These are phyloP conservation scores for Elsinoe batatas DNA, from an alignment of 2,329 filamentous ascomycete genomes.

Conservation along the genomic window DNA sequence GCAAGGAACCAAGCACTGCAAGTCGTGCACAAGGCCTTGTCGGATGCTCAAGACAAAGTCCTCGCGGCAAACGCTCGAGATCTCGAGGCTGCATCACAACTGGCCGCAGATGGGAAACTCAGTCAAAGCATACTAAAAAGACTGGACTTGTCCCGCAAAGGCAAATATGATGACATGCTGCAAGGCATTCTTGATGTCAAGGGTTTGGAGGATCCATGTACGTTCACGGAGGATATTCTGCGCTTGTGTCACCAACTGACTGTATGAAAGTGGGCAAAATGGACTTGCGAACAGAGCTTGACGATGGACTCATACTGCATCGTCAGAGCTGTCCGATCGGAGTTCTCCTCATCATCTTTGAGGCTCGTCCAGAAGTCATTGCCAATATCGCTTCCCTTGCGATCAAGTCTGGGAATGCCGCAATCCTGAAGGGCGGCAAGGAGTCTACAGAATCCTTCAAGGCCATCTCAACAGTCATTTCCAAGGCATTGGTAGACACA, in stretches of 20 bases:
- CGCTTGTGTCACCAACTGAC: constrained; percentile 19
- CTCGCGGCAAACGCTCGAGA: constrained; percentile 80
- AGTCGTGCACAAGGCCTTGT: constrained; percentile 69
- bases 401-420: constrained; percentile 94
- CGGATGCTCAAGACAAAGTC: constrained; percentile 60
- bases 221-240: constrained; percentile 25
- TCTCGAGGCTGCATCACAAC: constrained; percentile 61
- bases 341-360: constrained; percentile 96
- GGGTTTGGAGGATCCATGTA: constrained; percentile 74
- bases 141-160: constrained; percentile 72
- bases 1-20: constrained; percentile 79
- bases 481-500: constrained; percentile 60
- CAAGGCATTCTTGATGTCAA: constrained; percentile 86
- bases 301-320: constrained; percentile 76
- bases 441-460: constrained; percentile 94
- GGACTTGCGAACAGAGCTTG: constrained; percentile 72
- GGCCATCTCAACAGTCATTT: constrained; percentile 79
- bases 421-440: constrained; percentile 93
- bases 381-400: constrained; percentile 94
- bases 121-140: constrained; percentile 78
- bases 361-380: constrained; percentile 94
- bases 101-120: constrained; percentile 64
- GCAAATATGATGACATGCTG: constrained; percentile 97
- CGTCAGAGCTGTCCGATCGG: constrained; percentile 90
- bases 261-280: constrained; percentile 61